These are phyloP conservation scores for Trichoderma arundinaceum DNA, from an alignment of 2,329 filamentous ascomycete genomes.

Conservation along the genomic window DNA sequence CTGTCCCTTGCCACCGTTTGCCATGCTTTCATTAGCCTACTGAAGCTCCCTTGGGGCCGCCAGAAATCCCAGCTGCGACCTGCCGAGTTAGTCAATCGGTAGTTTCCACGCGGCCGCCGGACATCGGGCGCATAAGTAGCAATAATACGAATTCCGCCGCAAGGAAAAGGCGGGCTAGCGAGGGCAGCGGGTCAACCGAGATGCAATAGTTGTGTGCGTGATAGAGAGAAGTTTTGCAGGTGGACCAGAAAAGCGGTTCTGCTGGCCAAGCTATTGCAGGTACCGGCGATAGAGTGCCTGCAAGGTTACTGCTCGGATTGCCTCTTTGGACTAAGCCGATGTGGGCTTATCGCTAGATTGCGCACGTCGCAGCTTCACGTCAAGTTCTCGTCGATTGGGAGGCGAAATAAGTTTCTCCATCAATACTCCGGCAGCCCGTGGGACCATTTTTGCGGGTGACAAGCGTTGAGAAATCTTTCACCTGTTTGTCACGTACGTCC, in stretches of 20 bases:
- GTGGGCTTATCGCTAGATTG: slow-evolving; percentile 1
- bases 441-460: no score
- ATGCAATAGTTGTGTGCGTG: slow-evolving; percentile 10
- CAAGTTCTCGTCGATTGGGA: slow-evolving; percentile 1
- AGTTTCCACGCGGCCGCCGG: slow-evolving; percentile 12
- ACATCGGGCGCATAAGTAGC: slow-evolving; percentile 17
- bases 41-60: neutral
- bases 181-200: slow-evolving; percentile 1
- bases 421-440: no score
- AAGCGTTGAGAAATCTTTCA: no score
- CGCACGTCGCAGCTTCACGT: neutral
- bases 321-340: slow-evolving; percentile 9
- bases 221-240: slow-evolving; percentile 28
- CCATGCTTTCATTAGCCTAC: slow-evolving; percentile 5
- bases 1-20: slow-evolving; percentile 3
- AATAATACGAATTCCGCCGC: slow-evolving; percentile 7
- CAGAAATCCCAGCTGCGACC: neutral
- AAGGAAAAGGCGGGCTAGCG: slow-evolving; percentile 4
- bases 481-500: no score
- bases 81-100: slow-evolving; percentile 25
- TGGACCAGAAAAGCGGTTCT: slow-evolving; percentile 29
- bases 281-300: neutral
- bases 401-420: neutral
- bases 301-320: slow-evolving; percentile 15
- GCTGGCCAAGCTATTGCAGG: slow-evolving; percentile 6